Conservation (phyloP, 352 stramenopile genomes). For the Pythium pyrilobum region DNA sequence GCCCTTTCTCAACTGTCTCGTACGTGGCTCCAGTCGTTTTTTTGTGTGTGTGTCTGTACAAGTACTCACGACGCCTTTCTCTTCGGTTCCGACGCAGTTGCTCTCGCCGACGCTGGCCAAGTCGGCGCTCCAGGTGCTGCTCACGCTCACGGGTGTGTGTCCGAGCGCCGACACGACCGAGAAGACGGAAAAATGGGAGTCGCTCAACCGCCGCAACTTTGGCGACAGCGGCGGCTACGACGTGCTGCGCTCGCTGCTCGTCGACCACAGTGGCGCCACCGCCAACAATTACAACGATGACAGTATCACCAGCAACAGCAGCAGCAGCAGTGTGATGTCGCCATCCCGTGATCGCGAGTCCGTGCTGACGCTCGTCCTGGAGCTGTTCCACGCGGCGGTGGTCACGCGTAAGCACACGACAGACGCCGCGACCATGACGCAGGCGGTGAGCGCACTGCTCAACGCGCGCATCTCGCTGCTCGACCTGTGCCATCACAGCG, state of each 20-base stretch:
- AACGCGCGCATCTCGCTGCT: conserved; percentile 65
- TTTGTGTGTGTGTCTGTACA: not conserved
- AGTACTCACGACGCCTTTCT: not conserved
- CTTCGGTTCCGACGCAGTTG: conserved; percentile 19
- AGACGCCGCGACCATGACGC: conserved; percentile 46
- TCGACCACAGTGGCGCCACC: conserved; percentile 43
- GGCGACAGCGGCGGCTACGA: conserved; percentile 65
- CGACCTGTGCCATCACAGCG: conserved; percentile 54
- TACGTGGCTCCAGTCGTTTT: conserved; percentile 11
- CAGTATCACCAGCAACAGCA: no score
- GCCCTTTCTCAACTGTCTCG: conserved; percentile 69
- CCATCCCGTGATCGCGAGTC: conserved; percentile 13
- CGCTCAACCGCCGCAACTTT: conserved; percentile 74
- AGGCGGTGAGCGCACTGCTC: conserved; percentile 57
- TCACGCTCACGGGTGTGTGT: conserved; percentile 54
- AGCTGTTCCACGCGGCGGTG: conserved; percentile 64
- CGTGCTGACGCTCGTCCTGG: conserved; percentile 45
- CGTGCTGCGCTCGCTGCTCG: conserved; percentile 54
- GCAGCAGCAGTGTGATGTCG: not conserved
- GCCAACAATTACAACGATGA: not conserved
- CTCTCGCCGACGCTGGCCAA: conserved; percentile 46
- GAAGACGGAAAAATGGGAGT: conserved; percentile 69
- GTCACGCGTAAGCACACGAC: conserved; percentile 45
- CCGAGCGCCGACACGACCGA: conserved; percentile 41
- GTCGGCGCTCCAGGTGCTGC: conserved; percentile 57